Base-by-base conservation (phyloP, 176 grass and related monocot genomes). In the Juncus inflexus region DNA sequence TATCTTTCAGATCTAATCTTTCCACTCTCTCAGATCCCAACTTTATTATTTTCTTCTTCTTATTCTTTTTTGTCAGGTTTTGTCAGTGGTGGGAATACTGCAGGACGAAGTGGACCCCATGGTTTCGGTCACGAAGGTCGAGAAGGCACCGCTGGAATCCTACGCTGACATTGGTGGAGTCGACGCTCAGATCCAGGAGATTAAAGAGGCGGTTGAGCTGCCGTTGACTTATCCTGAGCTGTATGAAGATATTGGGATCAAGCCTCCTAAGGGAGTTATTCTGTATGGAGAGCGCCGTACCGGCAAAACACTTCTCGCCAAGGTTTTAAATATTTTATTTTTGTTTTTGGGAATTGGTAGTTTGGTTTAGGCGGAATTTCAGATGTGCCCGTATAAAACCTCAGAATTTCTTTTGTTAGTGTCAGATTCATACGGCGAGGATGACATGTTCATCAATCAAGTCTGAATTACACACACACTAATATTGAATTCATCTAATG, bases 161-260 rank as follows among this genome's bases (percentile, higher is more conserved):
- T 92, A 92, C 79, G 89, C 89, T 4, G 84, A 92, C 57, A 92
- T 92, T 84, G 89, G 89, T 63, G 89, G 89, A 13, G 14, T 92
- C 63, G 89, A 92, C 74, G 89, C 89, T 73, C 89, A 92, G 66
- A 92, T 92, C 76, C 89, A 92, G 77, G 89, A 92, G 87, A 92
- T 92, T 28, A 92, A 92, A 74, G 89, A 92, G 58, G 89, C 89
- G 42, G 89, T 92, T 60, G 89, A 92, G 73, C 84, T 92, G 75
- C 89, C 89, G 1, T 60, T 92, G 76, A 92, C 89, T n/a, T 84
- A 92, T 70, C 89, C 89, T 42, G 89, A 92, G 81, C 41, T 92
- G 3, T 92, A 92, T 74, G 89, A 92, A 65, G 89, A 92, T 59
- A 92, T 92, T 79, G 89, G 89, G 55, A 92, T 92, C 35, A 88